A percentile compares a stretch with the other conserved stretches of the same genome.
Evolutionary conservation across 75 land plant species (phyloP).

Genomic region (Pinus albicaulis): DNA sequence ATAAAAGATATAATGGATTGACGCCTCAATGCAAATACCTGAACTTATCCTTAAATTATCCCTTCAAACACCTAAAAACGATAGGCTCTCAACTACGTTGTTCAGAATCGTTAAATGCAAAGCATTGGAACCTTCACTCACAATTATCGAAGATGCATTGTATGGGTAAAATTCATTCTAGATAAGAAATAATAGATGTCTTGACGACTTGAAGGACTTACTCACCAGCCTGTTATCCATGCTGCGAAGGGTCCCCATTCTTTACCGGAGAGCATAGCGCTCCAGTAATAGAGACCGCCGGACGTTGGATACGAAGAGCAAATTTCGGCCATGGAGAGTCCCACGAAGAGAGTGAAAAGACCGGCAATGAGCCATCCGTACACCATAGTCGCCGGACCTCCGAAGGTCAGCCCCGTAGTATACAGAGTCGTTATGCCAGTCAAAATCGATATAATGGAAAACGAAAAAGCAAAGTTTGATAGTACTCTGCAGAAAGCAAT

Average conservation of each 20-base stretch:
- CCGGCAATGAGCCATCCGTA: constrained; percentile 91
- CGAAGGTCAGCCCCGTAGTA: constrained; percentile 80
- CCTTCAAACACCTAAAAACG: too few species aligned
- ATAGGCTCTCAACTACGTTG: too few species aligned
- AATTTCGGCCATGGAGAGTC: constrained; percentile 88
- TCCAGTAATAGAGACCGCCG: constrained; percentile 95
- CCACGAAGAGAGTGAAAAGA: constrained; percentile 74
- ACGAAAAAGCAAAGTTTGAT: constrained; percentile 87
- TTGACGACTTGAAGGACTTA: constrained; percentile 16
- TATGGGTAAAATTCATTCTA: background rate
- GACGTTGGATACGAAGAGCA: constrained; percentile 96
- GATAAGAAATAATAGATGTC: background rate
- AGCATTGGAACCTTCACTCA: too few species aligned
- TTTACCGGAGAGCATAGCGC: constrained; percentile 74
- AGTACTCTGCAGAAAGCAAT: constrained; percentile 53
- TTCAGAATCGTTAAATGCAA: too few species aligned
- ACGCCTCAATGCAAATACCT: too few species aligned
- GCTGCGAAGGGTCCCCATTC: constrained; percentile 91
- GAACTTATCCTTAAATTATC: too few species aligned
- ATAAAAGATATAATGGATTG: too few species aligned
- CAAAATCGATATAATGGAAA: constrained; percentile 84
- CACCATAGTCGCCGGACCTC: constrained; percentile 70
- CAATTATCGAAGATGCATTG: background rate
- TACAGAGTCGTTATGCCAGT: constrained; percentile 86
- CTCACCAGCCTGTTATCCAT: constrained; percentile 98